Conservation (phyloP, 1,284 basidiomycete species). For the Melampsora larici-populina region DNA sequence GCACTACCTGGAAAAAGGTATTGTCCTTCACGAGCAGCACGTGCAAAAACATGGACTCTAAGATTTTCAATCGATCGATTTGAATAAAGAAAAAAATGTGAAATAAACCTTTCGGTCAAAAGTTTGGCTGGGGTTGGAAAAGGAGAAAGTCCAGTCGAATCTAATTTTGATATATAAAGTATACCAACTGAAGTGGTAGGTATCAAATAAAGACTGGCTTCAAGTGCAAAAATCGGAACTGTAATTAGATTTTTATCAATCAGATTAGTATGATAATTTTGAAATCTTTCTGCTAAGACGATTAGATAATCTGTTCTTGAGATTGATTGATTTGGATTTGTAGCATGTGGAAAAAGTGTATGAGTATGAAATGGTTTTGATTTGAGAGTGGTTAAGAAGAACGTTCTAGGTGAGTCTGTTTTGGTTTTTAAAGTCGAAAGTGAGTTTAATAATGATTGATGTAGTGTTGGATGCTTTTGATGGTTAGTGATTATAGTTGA, state of each 20-base stretch:
- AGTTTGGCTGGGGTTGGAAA: conserved; percentile 2
- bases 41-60: conserved; percentile 40
- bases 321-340: neutral
- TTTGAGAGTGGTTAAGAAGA: conserved; percentile 60
- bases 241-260: neutral
- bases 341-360: conserved; percentile 69
- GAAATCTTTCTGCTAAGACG: conserved; percentile 13
- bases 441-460: too few species aligned
- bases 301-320: conserved; percentile 27
- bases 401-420: neutral
- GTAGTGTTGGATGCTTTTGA: too few species aligned
- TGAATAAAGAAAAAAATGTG: conserved; percentile 18
- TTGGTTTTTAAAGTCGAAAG: too few species aligned
- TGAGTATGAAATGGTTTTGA: conserved; percentile 64
- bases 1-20: conserved; percentile 38
- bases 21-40: conserved; percentile 38
- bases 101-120: conserved; percentile 16
- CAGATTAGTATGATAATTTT: neutral
- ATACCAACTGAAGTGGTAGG: neutral
- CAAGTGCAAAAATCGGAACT: conserved; percentile 28
- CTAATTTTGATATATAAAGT: conserved; percentile 38
- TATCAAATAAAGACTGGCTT: conserved; percentile 22
- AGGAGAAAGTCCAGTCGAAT: conserved; percentile 28
- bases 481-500: too few species aligned
- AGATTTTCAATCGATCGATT: conserved; percentile 8